These are phyloP conservation scores for Erodium moschatum DNA, from an alignment of 441 rosid genomes.

Conservation along the genomic window DNA sequence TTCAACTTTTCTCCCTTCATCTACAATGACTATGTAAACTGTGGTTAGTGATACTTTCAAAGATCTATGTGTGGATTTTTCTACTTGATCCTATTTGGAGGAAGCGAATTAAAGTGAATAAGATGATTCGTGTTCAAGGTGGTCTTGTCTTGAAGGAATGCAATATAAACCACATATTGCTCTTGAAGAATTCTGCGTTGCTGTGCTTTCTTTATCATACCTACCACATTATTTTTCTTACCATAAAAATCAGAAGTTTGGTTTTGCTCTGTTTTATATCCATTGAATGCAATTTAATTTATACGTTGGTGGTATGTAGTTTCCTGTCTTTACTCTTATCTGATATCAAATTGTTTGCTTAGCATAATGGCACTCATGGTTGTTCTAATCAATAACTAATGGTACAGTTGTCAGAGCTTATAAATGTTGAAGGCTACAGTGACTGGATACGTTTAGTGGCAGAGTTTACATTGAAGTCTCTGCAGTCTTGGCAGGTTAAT, in stretches of 20 bases:
- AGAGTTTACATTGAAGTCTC: conserved; percentile 84
- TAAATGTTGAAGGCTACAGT: conserved; percentile 90
- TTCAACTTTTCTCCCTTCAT: not conserved
- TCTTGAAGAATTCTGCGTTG: too few relatives aligned
- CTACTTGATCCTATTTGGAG: not conserved
- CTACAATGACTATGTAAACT: not conserved
- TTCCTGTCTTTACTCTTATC: not conserved
- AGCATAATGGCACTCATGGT: not conserved
- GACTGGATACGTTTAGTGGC: conserved; percentile 98
- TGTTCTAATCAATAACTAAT: conserved; percentile 22
- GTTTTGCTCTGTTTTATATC: not conserved
- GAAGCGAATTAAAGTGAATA: too few relatives aligned
- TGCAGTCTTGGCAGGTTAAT: conserved; percentile 97
- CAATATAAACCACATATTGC: too few relatives aligned
- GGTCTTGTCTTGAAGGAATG: too few relatives aligned
- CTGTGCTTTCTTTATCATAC: too few relatives aligned
- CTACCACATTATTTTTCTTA: too few relatives aligned
- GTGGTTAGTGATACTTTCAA: not conserved
- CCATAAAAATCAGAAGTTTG: not conserved
- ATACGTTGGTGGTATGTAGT: not conserved
- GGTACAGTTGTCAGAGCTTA: conserved; percentile 93
- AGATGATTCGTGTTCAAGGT: too few relatives aligned
- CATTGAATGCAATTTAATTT: not conserved
- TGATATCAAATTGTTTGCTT: too few relatives aligned
- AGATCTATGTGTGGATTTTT: conserved; percentile 7